These are phyloP conservation scores for Vitis hybrid DNA, from an alignment of 177 flowering plant species.

Conservation along the genomic window DNA sequence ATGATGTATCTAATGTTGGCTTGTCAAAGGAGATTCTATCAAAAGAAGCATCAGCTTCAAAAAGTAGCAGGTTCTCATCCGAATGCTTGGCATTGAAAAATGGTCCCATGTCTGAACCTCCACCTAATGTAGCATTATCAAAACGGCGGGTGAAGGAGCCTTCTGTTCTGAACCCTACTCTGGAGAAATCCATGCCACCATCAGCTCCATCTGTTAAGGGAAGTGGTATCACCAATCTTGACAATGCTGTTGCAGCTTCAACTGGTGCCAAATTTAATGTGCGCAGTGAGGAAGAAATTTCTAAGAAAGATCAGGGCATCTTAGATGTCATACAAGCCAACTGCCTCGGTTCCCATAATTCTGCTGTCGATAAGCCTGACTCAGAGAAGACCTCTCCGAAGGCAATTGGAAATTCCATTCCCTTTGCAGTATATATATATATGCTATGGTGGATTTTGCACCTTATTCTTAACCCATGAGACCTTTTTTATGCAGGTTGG, in stretches of 20 bases:
- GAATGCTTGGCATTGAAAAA: slow-evolving; percentile 8
- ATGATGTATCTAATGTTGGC: slow-evolving; percentile 11
- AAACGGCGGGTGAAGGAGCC: slow-evolving; percentile 12
- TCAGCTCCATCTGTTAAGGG: slow-evolving; percentile 9
- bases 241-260: slow-evolving; percentile 2
- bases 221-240: slow-evolving; percentile 2
- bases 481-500: slow-evolving; percentile 16
- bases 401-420: slow-evolving; percentile 26
- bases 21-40: slow-evolving; percentile 11
- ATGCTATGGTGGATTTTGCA: background rate
- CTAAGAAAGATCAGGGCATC: slow-evolving; percentile 14
- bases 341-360: slow-evolving; percentile 3
- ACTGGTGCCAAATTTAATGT: slow-evolving; percentile 8
- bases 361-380: slow-evolving; percentile 10
- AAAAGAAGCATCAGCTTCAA: slow-evolving; percentile 24
- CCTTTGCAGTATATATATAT: background rate
- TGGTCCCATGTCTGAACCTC: slow-evolving; percentile 16
- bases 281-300: slow-evolving; percentile 8
- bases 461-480: slow-evolving; percentile 6
- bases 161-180: slow-evolving; percentile 6
- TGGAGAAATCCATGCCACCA: slow-evolving; percentile 6
- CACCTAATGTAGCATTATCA: slow-evolving; percentile 9
- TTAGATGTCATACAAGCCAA: slow-evolving; percentile 3
- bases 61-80: slow-evolving; percentile 5
- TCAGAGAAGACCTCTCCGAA: slow-evolving; percentile 10